Conservation (phyloP, 1,139 yeast species). For the Schizosaccharomyces versatilis region DNA sequence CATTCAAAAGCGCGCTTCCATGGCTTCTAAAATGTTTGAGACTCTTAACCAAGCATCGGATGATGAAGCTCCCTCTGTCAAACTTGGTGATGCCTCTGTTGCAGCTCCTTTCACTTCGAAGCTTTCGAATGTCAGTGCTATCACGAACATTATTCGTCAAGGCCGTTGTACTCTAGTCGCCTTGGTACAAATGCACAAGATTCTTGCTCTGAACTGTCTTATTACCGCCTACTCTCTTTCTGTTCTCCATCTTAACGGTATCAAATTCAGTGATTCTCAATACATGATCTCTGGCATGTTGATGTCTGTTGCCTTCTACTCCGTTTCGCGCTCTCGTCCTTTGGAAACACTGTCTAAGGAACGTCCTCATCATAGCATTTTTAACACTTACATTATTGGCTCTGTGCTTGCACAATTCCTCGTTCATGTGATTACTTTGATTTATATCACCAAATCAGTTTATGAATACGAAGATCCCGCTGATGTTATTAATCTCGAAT, state of each 20-base stretch:
- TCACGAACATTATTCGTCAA: conserved; percentile 83
- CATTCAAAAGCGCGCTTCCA: conserved; percentile 18
- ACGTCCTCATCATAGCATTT: conserved; percentile 95
- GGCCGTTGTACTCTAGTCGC: conserved; percentile 97
- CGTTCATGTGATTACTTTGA: conserved; percentile 60
- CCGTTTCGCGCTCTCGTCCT: conserved; percentile 86
- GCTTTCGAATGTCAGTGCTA: conserved; percentile 76
- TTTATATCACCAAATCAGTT: conserved; percentile 64
- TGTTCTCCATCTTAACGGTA: conserved; percentile 88
- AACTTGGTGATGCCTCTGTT: conserved; percentile 94
- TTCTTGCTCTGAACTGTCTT: conserved; percentile 85
- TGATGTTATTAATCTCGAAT: conserved; percentile 65
- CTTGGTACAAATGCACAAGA: conserved; percentile 96
- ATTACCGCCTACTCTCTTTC: conserved; percentile 90
- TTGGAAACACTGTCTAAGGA: conserved; percentile 71
- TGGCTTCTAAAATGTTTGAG: conserved; percentile 42
- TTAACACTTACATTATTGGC: conserved; percentile 88
- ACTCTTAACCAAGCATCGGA: conserved; percentile 51
- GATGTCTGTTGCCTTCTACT: conserved; percentile 80
- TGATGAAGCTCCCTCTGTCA: conserved; percentile 75
- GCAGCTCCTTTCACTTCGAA: conserved; percentile 98
- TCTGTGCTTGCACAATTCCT: conserved; percentile 93
- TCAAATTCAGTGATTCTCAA: conserved; percentile 93
- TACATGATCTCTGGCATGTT: conserved; percentile 82
- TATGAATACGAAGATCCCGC: conserved; percentile 79